Conservation (phyloP, 306 rosid species). For the Lathyrus aphaca region DNA sequence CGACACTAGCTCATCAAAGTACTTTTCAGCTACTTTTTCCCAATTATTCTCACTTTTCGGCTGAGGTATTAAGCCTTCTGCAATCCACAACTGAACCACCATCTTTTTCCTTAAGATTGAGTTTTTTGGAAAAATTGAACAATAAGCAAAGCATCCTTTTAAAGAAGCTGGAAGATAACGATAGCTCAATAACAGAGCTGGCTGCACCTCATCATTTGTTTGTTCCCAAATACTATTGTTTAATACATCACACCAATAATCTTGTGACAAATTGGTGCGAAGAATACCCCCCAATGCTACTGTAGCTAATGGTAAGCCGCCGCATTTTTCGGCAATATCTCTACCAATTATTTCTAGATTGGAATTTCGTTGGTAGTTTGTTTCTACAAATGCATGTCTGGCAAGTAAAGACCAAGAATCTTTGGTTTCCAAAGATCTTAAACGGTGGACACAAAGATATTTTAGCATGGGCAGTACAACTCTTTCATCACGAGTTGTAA, state of each 20-base stretch:
- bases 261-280: no score
- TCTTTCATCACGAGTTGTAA: constrained; percentile 22
- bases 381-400: no score
- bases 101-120: not conserved
- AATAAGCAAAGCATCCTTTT: constrained; percentile 28
- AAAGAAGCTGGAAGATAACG: constrained; percentile 9
- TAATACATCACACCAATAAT: not conserved
- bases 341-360: no score
- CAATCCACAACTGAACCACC: constrained; percentile 15
- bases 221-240: not conserved
- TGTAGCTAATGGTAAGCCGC: no score
- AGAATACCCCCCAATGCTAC: no score
- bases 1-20: not conserved
- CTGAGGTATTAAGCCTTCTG: not conserved
- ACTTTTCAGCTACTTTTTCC: not conserved
- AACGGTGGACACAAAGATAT: no score
- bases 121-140: not conserved
- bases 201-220: not conserved
- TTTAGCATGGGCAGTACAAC: constrained; percentile 49
- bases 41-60: not conserved
- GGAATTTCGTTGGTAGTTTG: no score
- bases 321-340: no score
- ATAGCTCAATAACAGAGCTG: not conserved
- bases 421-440: no score
- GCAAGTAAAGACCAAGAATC: no score